These are phyloP conservation scores for Prunus yedoensis DNA, from an alignment of 331 rosid species.

Conservation along the genomic window DNA sequence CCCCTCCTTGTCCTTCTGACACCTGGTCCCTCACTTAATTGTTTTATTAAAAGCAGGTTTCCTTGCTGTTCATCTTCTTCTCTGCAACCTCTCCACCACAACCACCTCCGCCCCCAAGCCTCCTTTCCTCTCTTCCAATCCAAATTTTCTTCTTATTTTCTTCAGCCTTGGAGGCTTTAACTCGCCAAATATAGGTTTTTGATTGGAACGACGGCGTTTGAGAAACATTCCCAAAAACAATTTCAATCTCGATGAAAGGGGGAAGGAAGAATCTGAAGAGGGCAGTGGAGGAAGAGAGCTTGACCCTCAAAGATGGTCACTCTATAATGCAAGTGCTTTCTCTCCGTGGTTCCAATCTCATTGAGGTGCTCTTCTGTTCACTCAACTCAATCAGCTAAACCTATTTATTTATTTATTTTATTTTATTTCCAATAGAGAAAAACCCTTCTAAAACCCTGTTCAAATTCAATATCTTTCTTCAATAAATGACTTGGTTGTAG, in stretches of 20 bases:
- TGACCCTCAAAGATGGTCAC: constrained; percentile 57
- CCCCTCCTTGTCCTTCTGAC: no score
- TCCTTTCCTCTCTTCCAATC: no score
- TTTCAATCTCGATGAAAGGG: constrained; percentile 52
- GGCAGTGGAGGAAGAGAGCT: constrained; percentile 49
- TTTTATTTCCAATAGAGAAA: background rate
- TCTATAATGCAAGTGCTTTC: constrained; percentile 70
- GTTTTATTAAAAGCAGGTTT: no score
- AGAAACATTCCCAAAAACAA: no score
- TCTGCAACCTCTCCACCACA: no score
- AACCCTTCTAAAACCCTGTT: background rate
- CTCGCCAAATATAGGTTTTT: no score
- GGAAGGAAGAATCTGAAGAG: constrained; percentile 92
- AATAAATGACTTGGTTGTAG: background rate
- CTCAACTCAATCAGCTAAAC: background rate
- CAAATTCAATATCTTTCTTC: background rate
- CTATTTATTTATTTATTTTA: background rate
- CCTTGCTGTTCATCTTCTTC: no score
- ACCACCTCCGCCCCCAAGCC: no score
- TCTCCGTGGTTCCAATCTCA: constrained; percentile 80
- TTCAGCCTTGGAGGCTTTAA: no score
- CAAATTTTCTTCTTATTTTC: no score
- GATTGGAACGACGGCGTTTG: no score
- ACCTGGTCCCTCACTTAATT: no score
- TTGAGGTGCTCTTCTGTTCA: constrained; percentile 51